Evolutionary conservation across 2,329 filamentous ascomycete genomes (phyloP), one percentile per base, ranked within the genome.

Genomic region (Cytospora schulzeri): DNA sequence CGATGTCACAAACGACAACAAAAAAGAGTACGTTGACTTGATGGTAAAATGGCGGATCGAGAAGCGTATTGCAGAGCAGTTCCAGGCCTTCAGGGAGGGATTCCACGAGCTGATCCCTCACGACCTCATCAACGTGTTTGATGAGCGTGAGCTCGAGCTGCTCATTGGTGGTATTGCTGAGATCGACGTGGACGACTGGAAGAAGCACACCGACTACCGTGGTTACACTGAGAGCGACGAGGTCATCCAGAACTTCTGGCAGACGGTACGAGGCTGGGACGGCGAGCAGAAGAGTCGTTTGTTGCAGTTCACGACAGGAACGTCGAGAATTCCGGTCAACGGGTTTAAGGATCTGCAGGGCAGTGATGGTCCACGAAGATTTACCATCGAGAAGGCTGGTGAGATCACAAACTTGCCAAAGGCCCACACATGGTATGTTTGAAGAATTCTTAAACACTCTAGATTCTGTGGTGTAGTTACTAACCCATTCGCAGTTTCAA

Each of bases 11-110:
- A 97, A 99, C 75, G 93, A 96, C 74, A 99, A 99, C 84, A 99
- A 99, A 85, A 91, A 91, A 79, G 93, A 98, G 84, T 99, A 99
- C 73, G 92, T 99, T 68, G 95, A 99, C 71, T 84, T 99, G 70
- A 97, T 99, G 81, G 97, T 96, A 55, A 96, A 98, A 80, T 99
- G 95, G 95, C 92, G 96, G 71, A 99, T 99, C 70, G 91, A 97
- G 80, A 98, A 98, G 82, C 92, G 95, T 70, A 96, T 99, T 62
- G 91, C 96, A 69, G 94, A 98, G 77, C 95, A 99, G 76, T 99
- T 99, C 84, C 92, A 96, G 74, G 94, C 95, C 19, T 99, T 99
- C 80, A 94, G 97, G 76, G 90, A 92, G 67, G 95, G 95, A 4
- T 99, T 99, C 84, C 92, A 98, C 75, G 95, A 99, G 81, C 86